Evolutionary conservation across 164 flowering plant genomes (phyloP).

Genomic region (Dillenia turbinata): DNA sequence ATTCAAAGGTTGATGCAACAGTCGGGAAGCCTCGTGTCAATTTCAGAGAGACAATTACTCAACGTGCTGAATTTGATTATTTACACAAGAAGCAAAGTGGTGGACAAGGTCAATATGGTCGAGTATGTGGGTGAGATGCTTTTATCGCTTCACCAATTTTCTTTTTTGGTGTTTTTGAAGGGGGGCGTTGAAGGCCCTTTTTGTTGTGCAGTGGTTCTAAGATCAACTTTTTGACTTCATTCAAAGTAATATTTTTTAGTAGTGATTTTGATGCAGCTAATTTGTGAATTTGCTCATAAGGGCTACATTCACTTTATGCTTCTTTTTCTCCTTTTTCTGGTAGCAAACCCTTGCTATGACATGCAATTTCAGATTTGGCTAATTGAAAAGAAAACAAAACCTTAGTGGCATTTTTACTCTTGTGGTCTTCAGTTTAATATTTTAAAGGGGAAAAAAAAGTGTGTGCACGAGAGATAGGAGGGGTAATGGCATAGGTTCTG

Average conservation of each 20-base stretch:
- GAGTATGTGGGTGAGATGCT: constrained; percentile 81
- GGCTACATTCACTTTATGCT: too few relatives aligned
- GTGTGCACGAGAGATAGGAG: too few relatives aligned
- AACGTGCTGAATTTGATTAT: constrained; percentile 97
- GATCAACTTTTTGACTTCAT: background rate
- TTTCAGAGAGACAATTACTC: constrained; percentile 93
- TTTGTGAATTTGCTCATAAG: too few relatives aligned
- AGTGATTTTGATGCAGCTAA: too few relatives aligned
- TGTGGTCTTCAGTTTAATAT: too few relatives aligned
- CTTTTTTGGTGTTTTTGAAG: background rate
- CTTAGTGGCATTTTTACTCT: too few relatives aligned
- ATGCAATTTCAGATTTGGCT: too few relatives aligned
- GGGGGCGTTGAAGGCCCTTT: background rate
- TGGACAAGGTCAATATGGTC: constrained; percentile 98
- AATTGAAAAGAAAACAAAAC: too few relatives aligned
- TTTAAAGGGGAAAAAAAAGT: too few relatives aligned
- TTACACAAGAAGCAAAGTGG: constrained; percentile 97
- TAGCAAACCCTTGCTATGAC: too few relatives aligned
- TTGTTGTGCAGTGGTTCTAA: background rate
- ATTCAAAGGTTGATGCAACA: constrained; percentile 82
- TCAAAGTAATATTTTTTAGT: background rate
- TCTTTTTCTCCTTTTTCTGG: too few relatives aligned
- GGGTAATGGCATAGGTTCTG: too few relatives aligned
- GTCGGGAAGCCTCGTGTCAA: constrained; percentile 99
- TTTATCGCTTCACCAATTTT: background rate